These are phyloP conservation scores for Avicennia marina DNA, from an alignment of 257 asterid species.

Conservation along the genomic window DNA sequence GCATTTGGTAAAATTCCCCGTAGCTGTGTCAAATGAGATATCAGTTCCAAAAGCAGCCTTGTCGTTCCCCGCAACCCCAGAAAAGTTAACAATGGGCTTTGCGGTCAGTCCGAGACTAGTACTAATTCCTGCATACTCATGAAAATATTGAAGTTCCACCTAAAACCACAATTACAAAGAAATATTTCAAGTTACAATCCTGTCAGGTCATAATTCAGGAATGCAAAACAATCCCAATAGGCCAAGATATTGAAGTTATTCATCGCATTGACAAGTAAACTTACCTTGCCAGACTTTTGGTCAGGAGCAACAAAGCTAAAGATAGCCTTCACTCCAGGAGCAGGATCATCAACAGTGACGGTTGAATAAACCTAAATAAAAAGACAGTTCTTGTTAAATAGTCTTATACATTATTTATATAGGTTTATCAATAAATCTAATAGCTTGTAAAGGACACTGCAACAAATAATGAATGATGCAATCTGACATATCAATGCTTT, in stretches of 20 bases:
- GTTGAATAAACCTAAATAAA: conserved; percentile 64
- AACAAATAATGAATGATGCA: no score
- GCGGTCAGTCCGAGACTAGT: conserved; percentile 88
- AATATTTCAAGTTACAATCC: neutral
- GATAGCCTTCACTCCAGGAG: conserved; percentile 94
- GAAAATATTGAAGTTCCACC: conserved; percentile 94
- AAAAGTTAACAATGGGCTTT: conserved; percentile 79
- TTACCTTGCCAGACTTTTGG: conserved; percentile 92
- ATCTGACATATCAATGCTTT: no score
- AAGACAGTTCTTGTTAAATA: neutral
- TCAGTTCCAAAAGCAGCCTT: conserved; percentile 69
- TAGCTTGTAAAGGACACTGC: neutral
- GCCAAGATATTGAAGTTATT: no score
- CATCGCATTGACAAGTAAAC: neutral
- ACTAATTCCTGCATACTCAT: conserved; percentile 88
- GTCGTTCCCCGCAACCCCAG: conserved; percentile 85
- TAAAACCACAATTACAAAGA: conserved; percentile 23
- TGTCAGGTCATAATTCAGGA: no score
- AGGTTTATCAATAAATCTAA: neutral
- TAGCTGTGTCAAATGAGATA: conserved; percentile 82
- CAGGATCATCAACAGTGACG: conserved; percentile 75
- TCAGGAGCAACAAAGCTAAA: conserved; percentile 79
- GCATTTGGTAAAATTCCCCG: conserved; percentile 69
- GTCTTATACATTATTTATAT: no score
- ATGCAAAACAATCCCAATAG: no score